Evolutionary conservation across 2,329 filamentous ascomycete genomes (phyloP), one percentile per base, ranked within the genome.

Genomic region (Nemania sp.): DNA sequence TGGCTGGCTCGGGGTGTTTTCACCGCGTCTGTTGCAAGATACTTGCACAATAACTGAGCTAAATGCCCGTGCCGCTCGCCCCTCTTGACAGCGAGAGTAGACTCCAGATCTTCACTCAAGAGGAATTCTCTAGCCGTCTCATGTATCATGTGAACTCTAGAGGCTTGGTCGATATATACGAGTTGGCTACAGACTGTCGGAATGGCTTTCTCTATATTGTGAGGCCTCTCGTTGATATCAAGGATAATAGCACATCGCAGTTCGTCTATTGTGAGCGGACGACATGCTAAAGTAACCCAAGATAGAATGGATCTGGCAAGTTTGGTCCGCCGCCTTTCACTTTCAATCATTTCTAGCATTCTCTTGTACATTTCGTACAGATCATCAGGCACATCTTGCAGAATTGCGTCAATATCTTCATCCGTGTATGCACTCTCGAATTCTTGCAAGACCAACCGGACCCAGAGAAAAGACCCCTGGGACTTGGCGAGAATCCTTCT

Each of bases 71-170:
- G 73, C 10, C 49, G 64, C 3, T 67, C 41, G 18, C 67, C 41
- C 59, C 69, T 73, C 43, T 66, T 51, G 0, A 77, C 56, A 2
- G 62, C 70, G 3, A 77, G 63, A 20, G 71, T 59, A 3, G 68
- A 67, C n/a, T 60, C 51, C 7, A 72, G 64, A 22, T 67, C 51
- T 20, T 72, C 70, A 2, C 68, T 43, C 11, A 77, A 35, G 6
- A 79, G 70, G 61, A 78, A 80, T 49, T 78, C 73, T 22, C 73
- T 72, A 5, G 70, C 77, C 1, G 78, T 80, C 26, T 76, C 74
- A 65, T 79, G 77, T 32, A 78, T 74, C 52, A 78, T 62, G 15
- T 77, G 74, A 8, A 78, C 76, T 29, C 57, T 73, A 29, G 72
- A 66, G 6, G 66, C 51, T 24, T 73, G 67, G 41, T 78, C 76